Percentiles rank a stretch among this genome's conserved stretches.
These are phyloP conservation scores for Ophioceras dolichostomum DNA, from an alignment of 2,329 filamentous ascomycete genomes.

Conservation along the genomic window DNA sequence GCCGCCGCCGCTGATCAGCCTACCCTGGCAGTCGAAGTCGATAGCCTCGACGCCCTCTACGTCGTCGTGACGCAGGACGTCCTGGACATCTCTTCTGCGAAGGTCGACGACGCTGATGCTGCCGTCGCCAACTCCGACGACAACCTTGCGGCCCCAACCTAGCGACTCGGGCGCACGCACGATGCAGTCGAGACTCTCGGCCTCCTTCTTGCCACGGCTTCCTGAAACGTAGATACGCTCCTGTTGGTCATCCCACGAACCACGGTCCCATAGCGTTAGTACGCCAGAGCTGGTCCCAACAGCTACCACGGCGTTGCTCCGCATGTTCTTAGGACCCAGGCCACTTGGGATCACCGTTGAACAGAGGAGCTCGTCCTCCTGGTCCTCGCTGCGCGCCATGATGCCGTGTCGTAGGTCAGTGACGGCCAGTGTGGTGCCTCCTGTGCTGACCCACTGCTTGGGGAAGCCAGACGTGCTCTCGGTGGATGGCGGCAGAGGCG, in stretches of 20 bases:
- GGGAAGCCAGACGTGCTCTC: constrained; percentile 78
- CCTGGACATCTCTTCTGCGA: constrained; percentile 57
- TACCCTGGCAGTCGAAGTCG: constrained; percentile 71
- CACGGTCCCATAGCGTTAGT: constrained; percentile 86
- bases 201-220: constrained; percentile 30
- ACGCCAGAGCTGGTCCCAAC: constrained; percentile 68
- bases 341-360: constrained; percentile 62
- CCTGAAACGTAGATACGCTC: constrained; percentile 71
- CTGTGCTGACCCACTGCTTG: constrained; percentile 92
- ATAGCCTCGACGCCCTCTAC: constrained; percentile 74
- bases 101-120: constrained; percentile 66
- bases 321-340: constrained; percentile 51
- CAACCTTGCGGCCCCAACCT: constrained; percentile 57
- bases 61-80: constrained; percentile 66
- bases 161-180: constrained; percentile 58
- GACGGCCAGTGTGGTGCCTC: constrained; percentile 79
- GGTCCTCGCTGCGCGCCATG: constrained; percentile 80
- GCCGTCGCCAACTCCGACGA: constrained; percentile 74
- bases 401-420: constrained; percentile 82
- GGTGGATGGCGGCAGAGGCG: constrained; percentile 66
- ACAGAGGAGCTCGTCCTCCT: constrained; percentile 86
- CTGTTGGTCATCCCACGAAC: constrained; percentile 90
- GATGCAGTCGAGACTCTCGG: constrained; percentile 73
- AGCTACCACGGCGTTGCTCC: constrained; percentile 63
- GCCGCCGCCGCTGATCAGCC: constrained; percentile 85